Evolutionary conservation across 306 rosid species (phyloP).

Genomic region (Potentilla sterilis): DNA sequence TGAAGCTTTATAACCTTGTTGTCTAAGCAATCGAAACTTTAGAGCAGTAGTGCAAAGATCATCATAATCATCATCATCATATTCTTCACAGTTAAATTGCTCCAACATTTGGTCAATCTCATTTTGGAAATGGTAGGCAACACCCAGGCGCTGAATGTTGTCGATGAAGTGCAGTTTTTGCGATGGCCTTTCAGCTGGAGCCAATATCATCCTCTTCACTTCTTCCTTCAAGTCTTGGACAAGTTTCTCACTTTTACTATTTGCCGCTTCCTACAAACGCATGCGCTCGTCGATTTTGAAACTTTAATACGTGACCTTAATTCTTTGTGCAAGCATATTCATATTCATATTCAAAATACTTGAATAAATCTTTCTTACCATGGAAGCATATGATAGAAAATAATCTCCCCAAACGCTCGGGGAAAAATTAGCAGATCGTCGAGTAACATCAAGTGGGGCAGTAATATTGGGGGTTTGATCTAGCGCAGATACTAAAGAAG

Average conservation of each 20-base stretch:
- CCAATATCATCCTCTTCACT: neutral
- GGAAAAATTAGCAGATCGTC: neutral
- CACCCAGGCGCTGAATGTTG: neutral
- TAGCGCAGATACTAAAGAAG: neutral
- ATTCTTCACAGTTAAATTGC: neutral
- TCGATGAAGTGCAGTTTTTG: neutral
- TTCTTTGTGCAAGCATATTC: neutral
- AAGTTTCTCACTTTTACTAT: neutral
- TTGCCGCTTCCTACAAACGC: neutral
- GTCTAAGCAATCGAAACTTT: neutral
- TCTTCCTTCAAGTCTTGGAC: neutral
- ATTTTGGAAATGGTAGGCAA: neutral
- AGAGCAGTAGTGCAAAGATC: neutral
- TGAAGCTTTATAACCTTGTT: neutral
- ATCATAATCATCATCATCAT: neutral
- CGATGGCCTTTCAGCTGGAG: neutral
- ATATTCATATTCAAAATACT: neutral
- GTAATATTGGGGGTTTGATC: neutral
- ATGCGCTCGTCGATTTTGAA: neutral
- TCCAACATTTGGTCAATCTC: neutral
- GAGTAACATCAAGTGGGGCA: neutral
- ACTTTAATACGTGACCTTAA: neutral
- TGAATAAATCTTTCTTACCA: neutral
- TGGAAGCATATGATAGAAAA: neutral
- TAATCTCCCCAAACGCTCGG: neutral